A percentile compares a stretch with the other conserved stretches of the same genome.
Evolutionary conservation across 2,329 filamentous ascomycete genomes (phyloP).

Genomic region (Scytalidium lignicola): DNA sequence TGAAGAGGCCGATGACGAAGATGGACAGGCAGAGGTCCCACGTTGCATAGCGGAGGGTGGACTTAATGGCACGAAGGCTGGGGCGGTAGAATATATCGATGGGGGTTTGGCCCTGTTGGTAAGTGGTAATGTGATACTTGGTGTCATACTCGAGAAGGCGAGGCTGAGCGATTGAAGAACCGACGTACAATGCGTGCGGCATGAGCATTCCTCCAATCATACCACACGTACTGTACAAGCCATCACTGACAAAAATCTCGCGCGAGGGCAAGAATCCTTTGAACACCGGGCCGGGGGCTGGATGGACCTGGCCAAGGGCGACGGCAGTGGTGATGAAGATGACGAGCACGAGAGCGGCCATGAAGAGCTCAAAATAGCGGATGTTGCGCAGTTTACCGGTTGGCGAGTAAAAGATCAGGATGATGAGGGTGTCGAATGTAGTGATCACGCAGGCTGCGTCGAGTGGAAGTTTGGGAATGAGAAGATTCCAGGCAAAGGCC

Average conservation of each 20-base stretch:
- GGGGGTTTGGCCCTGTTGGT: too few species aligned
- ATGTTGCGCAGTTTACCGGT: constrained; percentile 53
- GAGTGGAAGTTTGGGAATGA: constrained; percentile 58
- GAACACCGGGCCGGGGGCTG: constrained; percentile 56
- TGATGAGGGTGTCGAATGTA: constrained; percentile 62
- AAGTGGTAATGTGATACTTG: constrained; percentile 42
- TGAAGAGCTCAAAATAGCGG: constrained; percentile 59
- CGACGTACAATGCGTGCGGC: constrained; percentile 65
- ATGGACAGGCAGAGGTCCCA: constrained; percentile 66
- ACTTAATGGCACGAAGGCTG: constrained; percentile 65
- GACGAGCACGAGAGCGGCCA: constrained; percentile 58
- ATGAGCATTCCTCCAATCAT: constrained; percentile 74
- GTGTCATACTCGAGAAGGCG: constrained; percentile 61
- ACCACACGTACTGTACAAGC: constrained; percentile 66
- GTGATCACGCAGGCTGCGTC: constrained; percentile 65
- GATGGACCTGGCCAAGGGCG: constrained; percentile 23
- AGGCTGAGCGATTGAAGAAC: constrained; percentile 63
- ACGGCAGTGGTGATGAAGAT: constrained; percentile 55
- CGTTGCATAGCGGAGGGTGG: constrained; percentile 69
- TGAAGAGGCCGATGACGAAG: constrained; percentile 78
- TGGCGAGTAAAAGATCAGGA: constrained; percentile 61
- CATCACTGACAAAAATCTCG: constrained; percentile 51
- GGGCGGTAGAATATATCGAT: constrained; percentile 53
- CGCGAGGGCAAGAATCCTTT: constrained; percentile 59
- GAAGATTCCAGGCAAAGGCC: constrained; percentile 63